Base-by-base conservation (phyloP, 1,139 yeast species). In the Williopsis jadinii region DNA sequence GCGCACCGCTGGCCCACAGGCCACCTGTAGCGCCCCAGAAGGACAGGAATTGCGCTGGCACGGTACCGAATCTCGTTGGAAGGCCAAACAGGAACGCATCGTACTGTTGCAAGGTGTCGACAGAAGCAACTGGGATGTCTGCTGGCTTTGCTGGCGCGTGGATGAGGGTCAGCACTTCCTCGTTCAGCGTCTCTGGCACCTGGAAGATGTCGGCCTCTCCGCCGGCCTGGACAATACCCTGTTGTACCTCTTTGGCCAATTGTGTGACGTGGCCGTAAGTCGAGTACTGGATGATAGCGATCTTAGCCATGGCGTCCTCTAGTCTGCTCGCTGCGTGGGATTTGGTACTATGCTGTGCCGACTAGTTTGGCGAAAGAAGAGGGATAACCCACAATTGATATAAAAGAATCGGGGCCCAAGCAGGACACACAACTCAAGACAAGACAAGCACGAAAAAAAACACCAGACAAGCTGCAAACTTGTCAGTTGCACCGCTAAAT, bases 21-120 rank as follows among this genome's bases (percentile, higher is more conserved):
- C 83, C 84, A 57, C 94, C 94, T 41, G 94, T 83, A 40, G 75
- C 62, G 57, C 84, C 95, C 82, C 88, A 80, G 73, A 82, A 85
- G 5, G 87, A 67, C 61, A 80, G 77, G 75, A 81, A 76, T 67
- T 85, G 95, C 34, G 88, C 83, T 48, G 95, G 88, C 65, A 75
- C 68, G 65, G 72, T 80, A 64, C 95, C 95, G 61, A 61, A 85
- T 67, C 95, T 77, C 43, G 95, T 84, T 58, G 95, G 92, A 51
- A 84, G 63, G 59, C 95, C 95, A 51, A 85, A 83, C 50, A 85
- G 51, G 68, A 82, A 77, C 38, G 82, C 88, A 59, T 85, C 94
- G 66, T 81, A 84, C 50, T 72, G 64, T 28, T 65, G 61, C 52
- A 85, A 69, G 28, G 77, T 73, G 10, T 73, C 81, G 14, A 65